Evolutionary conservation across 208 protist species (phyloP).

Genomic region (Crithidia mellificae): DNA sequence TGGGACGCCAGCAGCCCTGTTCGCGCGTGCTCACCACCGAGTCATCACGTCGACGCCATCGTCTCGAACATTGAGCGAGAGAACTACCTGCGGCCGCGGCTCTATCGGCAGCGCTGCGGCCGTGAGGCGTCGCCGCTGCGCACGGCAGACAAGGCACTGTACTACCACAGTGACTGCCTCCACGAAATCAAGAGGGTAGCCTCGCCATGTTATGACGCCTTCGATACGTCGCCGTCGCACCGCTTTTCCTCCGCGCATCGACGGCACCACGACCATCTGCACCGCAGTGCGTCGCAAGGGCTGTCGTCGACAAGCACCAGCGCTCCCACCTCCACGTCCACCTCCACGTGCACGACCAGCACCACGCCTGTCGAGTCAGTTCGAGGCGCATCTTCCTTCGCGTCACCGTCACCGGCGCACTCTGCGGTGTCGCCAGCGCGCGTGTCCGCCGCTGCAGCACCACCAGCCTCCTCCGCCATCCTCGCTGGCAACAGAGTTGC

Average conservation of each 20-base stretch:
- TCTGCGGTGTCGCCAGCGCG: neutral
- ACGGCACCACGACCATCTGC: neutral
- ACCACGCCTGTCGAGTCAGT: neutral
- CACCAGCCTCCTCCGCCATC: no score
- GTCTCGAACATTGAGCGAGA: conserved; percentile 71
- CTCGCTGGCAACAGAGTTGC: no score
- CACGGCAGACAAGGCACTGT: neutral
- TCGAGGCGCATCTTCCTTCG: conserved; percentile 10
- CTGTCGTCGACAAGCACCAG: no score
- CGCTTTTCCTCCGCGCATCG: neutral
- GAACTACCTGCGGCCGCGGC: conserved; percentile 68
- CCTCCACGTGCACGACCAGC: neutral
- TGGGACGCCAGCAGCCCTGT: conserved; percentile 20
- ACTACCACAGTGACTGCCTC: neutral
- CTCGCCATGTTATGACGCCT: neutral
- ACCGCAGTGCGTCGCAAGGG: conserved; percentile 8
- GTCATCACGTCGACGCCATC: conserved; percentile 72
- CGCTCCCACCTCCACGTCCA: conserved; percentile 10
- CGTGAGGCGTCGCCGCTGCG: conserved; percentile 11
- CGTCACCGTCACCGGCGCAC: conserved; percentile 13
- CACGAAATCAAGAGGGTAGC: neutral
- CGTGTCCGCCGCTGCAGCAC: neutral
- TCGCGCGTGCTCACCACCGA: conserved; percentile 24
- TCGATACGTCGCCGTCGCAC: neutral
- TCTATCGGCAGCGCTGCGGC: conserved; percentile 55